These are phyloP conservation scores for Pleurostoma richardsiae DNA, from an alignment of 2,329 filamentous ascomycete genomes.

Conservation along the genomic window DNA sequence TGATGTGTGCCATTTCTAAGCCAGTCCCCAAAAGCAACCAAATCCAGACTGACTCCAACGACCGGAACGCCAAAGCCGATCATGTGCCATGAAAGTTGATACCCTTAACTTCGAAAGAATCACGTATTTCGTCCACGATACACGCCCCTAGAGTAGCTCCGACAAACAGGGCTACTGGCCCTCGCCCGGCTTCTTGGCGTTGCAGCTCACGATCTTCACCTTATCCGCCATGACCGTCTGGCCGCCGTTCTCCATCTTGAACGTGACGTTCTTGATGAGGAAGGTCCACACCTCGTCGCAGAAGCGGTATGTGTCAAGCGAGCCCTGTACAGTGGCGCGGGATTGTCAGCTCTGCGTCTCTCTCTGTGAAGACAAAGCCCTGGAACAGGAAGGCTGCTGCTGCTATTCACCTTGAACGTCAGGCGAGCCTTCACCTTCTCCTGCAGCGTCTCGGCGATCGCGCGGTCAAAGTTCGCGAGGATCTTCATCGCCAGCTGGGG, in stretches of 20 bases:
- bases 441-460: conserved; percentile 83
- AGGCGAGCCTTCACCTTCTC: conserved; percentile 89
- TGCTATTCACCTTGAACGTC: conserved; percentile 77
- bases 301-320: conserved; percentile 97
- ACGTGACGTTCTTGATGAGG: conserved; percentile 96
- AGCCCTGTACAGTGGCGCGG: conserved; percentile 56
- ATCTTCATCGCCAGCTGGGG: conserved; percentile 99
- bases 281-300: conserved; percentile 99
- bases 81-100: too few relatives aligned
- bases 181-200: conserved; percentile 66
- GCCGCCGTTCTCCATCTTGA: conserved; percentile 85
- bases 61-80: too few relatives aligned
- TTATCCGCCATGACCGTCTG: conserved; percentile 76
- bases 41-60: too few relatives aligned
- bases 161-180: conserved; percentile 14
- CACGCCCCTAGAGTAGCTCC: not conserved
- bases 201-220: conserved; percentile 98
- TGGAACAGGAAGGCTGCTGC: not conserved
- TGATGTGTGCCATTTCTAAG: too few relatives aligned
- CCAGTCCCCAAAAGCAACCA: too few relatives aligned
- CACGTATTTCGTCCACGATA: too few relatives aligned
- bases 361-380: not conserved
- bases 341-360: too few relatives aligned
- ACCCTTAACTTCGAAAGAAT: not conserved
- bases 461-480: conserved; percentile 88